phyloP scores from a whole-genome alignment of 2,329 filamentous ascomycete genomes.

The Tricladium varicosporioides region DNA sequence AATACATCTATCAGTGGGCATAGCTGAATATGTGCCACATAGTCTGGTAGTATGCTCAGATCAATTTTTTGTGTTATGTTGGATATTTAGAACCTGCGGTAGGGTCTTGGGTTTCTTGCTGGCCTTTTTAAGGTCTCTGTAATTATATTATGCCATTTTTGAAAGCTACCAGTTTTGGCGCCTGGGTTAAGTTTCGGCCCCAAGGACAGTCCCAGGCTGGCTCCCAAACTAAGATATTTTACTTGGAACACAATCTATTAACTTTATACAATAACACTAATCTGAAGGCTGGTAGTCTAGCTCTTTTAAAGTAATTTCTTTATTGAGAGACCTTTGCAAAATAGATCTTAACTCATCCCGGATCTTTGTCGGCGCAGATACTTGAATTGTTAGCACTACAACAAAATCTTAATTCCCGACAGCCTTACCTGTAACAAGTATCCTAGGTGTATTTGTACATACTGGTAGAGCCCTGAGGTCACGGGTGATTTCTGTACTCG shows the following conservation, averaged over 20 bases:
- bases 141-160: no score
- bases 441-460: slow-evolving; percentile 18
- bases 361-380: slow-evolving; percentile 15
- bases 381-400: slow-evolving; percentile 13
- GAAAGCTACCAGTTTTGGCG: slow-evolving; percentile 4
- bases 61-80: slow-evolving; percentile 13
- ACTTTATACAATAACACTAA: neutral
- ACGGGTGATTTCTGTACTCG: slow-evolving; percentile 4
- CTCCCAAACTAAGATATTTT: neutral
- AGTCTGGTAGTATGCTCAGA: slow-evolving; percentile 10
- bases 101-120: no score
- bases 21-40: slow-evolving; percentile 41
- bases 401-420: neutral
- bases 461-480: slow-evolving; percentile 8
- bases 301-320: slow-evolving; percentile 20
- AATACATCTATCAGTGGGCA: slow-evolving; percentile 69
- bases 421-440: slow-evolving; percentile 19
- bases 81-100: no score
- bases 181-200: neutral
- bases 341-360: slow-evolving; percentile 17
- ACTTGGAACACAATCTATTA: neutral
- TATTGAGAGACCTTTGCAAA: slow-evolving; percentile 11
- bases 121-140: no score
- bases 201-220: no score
- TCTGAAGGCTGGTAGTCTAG: slow-evolving; percentile 18